A percentile compares a stretch with the other conserved stretches of the same genome.
Conservation (phyloP, 2,329 filamentous ascomycete genomes). For the Aspergillus terreus region DNA sequence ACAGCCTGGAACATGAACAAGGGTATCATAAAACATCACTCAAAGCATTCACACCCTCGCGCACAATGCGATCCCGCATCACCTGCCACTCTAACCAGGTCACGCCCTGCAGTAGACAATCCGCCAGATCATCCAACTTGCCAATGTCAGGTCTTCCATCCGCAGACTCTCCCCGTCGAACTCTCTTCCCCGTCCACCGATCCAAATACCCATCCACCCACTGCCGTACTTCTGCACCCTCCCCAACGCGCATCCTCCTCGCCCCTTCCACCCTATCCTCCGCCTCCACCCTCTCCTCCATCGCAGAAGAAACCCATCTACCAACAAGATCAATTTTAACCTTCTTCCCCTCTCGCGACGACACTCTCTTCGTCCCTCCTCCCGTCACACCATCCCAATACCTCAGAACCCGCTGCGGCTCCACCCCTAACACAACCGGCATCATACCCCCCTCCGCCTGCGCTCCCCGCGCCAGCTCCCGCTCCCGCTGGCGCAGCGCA, state of each 20-base stretch:
- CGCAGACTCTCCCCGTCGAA: background rate
- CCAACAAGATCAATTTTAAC: conserved; percentile 62
- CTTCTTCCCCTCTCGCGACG: conserved; percentile 37
- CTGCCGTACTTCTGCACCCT: conserved; percentile 7
- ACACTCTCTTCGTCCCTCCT: conserved; percentile 14
- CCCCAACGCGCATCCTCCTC: background rate
- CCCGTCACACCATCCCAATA: conserved; percentile 43
- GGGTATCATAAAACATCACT: background rate
- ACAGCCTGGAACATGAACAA: background rate
- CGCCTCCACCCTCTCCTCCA: background rate
- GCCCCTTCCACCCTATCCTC: background rate
- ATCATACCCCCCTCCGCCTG: background rate
- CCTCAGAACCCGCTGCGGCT: conserved; percentile 15
- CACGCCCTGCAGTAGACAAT: conserved; percentile 73
- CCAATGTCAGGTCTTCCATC: conserved; percentile 16
- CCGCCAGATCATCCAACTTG: conserved; percentile 81
- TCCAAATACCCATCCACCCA: conserved; percentile 26
- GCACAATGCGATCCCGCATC: conserved; percentile 26
- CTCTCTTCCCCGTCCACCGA: conserved; percentile 24
- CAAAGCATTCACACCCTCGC: conserved; percentile 19
- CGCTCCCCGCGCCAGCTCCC: background rate
- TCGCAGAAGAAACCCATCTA: conserved; percentile 45
- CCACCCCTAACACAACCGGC: conserved; percentile 11
- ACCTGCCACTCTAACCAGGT: conserved; percentile 73
- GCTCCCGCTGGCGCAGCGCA: conserved; percentile 41